Evolutionary conservation across 345 rosid species (phyloP).

Genomic region (Heritiera littoralis): DNA sequence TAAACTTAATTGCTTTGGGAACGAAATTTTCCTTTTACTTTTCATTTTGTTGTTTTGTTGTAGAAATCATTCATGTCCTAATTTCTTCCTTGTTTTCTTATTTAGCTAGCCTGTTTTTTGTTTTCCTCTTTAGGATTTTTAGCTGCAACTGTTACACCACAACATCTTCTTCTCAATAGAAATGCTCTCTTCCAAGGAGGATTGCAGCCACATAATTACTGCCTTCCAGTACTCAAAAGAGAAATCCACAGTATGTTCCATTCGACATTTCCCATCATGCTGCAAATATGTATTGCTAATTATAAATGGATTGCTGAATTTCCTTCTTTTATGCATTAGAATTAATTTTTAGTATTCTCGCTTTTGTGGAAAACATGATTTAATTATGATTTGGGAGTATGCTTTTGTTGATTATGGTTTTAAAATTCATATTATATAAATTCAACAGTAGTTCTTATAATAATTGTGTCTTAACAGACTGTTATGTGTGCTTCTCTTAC

Average conservation of each 20-base stretch:
- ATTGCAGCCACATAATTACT: slow-evolving; percentile 86
- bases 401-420: background rate
- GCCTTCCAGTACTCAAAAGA: slow-evolving; percentile 94
- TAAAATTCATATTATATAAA: background rate
- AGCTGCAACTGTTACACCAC: slow-evolving; percentile 95
- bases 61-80: background rate
- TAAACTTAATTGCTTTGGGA: slow-evolving; percentile 23
- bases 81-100: slow-evolving; percentile 5
- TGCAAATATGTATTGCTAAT: background rate
- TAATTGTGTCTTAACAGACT: background rate
- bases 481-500: slow-evolving; percentile 20
- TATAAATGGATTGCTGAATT: background rate
- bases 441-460: background rate
- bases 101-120: slow-evolving; percentile 9
- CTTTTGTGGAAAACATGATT: background rate
- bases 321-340: background rate
- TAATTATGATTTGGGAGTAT: background rate
- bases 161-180: slow-evolving; percentile 90
- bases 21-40: background rate
- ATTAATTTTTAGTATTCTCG: background rate
- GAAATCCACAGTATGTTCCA: slow-evolving; percentile 73
- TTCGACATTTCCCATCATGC: background rate
- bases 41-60: background rate
- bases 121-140: slow-evolving; percentile 49
- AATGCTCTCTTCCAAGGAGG: slow-evolving; percentile 95